phyloP scores from a whole-genome alignment of 768 basidiomycete genomes.

The Termitomyces sp. region DNA sequence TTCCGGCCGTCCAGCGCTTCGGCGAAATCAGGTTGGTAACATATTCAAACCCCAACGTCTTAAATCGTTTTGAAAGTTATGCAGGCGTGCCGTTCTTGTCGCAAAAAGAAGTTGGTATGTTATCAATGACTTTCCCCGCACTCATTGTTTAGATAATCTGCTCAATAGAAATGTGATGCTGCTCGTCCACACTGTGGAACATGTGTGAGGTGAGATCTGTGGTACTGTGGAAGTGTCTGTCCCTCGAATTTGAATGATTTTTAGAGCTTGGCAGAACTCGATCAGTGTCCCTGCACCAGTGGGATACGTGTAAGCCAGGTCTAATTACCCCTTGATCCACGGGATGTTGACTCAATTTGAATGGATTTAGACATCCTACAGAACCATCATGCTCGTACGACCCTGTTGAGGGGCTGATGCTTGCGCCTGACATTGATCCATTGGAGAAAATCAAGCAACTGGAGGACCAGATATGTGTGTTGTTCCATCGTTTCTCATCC shows the following conservation, averaged over 20 bases:
- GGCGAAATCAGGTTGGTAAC: constrained; percentile 67
- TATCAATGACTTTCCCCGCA: not conserved
- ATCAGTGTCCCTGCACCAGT: constrained; percentile 83
- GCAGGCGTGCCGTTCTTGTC: constrained; percentile 79
- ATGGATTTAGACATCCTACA: constrained; percentile 61
- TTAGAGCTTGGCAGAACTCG: constrained; percentile 71
- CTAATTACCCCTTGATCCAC: not conserved
- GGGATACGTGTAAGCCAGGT: constrained; percentile 69
- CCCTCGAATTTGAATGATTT: not conserved
- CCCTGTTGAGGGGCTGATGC: constrained; percentile 75
- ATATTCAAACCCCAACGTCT: not conserved
- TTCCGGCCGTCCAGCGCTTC: constrained; percentile 59
- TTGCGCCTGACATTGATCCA: constrained; percentile 79
- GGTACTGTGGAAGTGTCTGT: not conserved
- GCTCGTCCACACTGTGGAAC: constrained; percentile 82
- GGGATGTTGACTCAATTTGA: constrained; percentile 9
- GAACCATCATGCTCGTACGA: constrained; percentile 87
- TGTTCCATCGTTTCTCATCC: not conserved
- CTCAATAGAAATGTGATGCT: constrained; percentile 79
- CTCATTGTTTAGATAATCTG: not conserved
- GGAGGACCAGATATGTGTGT: constrained; percentile 72
- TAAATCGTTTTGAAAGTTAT: not conserved
- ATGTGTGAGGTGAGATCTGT: constrained; percentile 66
- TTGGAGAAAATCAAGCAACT: constrained; percentile 71
- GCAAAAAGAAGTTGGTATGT: constrained; percentile 80